Percentiles rank a stretch among this genome's conserved stretches.
Evolutionary conservation across 2,329 filamentous ascomycete genomes (phyloP).

Genomic region (Bisporella sp.): DNA sequence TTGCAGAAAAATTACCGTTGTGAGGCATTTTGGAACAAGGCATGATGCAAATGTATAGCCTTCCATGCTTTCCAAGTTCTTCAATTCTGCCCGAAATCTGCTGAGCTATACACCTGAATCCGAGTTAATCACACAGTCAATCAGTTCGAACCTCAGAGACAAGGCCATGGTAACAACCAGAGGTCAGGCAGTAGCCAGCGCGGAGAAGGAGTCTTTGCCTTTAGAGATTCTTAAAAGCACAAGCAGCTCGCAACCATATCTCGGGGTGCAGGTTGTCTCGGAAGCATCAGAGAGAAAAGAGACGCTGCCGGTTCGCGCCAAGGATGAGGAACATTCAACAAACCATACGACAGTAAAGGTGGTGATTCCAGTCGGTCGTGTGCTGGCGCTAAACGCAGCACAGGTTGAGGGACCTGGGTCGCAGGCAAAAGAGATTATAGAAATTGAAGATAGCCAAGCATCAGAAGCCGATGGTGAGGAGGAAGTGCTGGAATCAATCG

Average conservation of each 20-base stretch:
- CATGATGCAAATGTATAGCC: neutral
- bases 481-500: too few relatives aligned
- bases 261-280: too few relatives aligned
- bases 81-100: slow-evolving; percentile 17
- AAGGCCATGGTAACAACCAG: slow-evolving; percentile 18
- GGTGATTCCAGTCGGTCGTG: slow-evolving; percentile 14
- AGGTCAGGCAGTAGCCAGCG: neutral
- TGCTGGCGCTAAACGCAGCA: too few relatives aligned
- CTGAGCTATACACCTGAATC: slow-evolving; percentile 9
- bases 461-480: too few relatives aligned
- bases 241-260: too few relatives aligned
- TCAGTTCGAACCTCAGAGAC: neutral
- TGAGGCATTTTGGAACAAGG: too few relatives aligned
- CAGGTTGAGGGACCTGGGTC: neutral
- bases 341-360: slow-evolving; percentile 15
- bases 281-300: too few relatives aligned
- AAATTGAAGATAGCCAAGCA: neutral
- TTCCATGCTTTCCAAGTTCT: slow-evolving; percentile 22
- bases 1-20: too few relatives aligned
- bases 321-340: slow-evolving; percentile 10
- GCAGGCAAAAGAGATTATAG: neutral
- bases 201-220: too few relatives aligned
- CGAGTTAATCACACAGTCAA: neutral
- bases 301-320: slow-evolving; percentile 14
- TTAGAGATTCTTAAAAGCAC: too few relatives aligned